Conservation (phyloP, 208 protist genomes). For the Leishmania braziliensis region DNA sequence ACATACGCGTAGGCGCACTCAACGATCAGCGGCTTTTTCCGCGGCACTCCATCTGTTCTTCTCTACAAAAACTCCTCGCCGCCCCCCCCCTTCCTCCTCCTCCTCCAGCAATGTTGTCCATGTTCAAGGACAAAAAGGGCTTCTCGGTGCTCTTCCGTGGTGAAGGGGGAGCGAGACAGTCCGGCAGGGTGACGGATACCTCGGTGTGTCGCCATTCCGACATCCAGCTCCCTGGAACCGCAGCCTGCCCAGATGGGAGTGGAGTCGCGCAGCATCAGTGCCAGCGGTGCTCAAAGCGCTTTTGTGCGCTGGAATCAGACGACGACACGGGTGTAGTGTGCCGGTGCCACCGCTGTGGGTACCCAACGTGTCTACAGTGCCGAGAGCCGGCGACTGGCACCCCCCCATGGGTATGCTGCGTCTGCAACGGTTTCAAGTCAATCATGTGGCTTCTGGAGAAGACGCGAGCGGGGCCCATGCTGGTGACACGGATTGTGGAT, state of each 20-base stretch:
- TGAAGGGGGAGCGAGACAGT: neutral
- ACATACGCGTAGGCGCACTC: neutral
- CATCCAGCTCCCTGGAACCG: neutral
- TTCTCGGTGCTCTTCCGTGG: constrained; percentile 58
- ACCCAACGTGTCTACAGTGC: constrained; percentile 58
- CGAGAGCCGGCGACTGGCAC: constrained; percentile 31
- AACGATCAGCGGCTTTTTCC: neutral
- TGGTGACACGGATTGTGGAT: constrained; percentile 62
- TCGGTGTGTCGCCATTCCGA: neutral
- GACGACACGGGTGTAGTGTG: neutral
- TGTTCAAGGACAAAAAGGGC: constrained; percentile 74
- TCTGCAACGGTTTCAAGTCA: constrained; percentile 45
- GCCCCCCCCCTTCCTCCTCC: neutral
- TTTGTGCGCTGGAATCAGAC: constrained; percentile 21
- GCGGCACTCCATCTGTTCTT: no score
- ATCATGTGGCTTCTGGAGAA: constrained; percentile 71
- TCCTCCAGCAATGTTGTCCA: constrained; percentile 48
- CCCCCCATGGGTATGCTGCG: constrained; percentile 59
- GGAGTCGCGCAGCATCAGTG: constrained; percentile 37
- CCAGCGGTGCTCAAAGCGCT: constrained; percentile 60
- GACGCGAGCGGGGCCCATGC: constrained; percentile 47
- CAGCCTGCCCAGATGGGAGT: neutral
- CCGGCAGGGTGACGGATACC: neutral
- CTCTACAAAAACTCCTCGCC: neutral
- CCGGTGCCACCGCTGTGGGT: constrained; percentile 66